Evolutionary conservation across 495 filamentous ascomycete genomes (phyloP), one percentile per base, ranked within the genome.

Genomic region (Penicillium lividum): DNA sequence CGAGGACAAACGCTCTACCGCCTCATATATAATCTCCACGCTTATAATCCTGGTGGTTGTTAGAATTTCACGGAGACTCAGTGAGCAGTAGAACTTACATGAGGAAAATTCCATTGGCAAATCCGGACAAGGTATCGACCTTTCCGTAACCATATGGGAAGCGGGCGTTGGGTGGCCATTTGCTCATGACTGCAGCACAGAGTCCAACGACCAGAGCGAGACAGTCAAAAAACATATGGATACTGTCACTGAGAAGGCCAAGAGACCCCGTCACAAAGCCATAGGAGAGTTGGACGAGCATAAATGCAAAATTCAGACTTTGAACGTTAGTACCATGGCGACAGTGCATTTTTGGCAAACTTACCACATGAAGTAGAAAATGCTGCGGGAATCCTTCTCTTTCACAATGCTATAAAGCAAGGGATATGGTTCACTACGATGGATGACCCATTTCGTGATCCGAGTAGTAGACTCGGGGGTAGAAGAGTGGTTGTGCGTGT

Each of bases 151-250:
- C 94, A 68, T 97, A 98, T 0, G 94, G 94, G 61, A 97, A 98
- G 18, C 87, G 73, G 60, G 86, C 77, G 67, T 86, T 96, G 1
- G 92, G 88, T 1, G 92, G 92, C 93, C 93, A 97, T 73, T 98
- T 98, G 68, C 91, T 95, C 81, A 95, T 93, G 11, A 99, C 91
- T 10, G 95, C 88, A n/a, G 94, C 94, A 63, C 91, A 91, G 8
- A 99, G 82, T 13, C 94, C 94, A 15, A 98, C 90, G 1, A 89
- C 87, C 22, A 99, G 81, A 18, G 94, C 94, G 13, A 97, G 82
- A 62, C 94, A 99, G 71, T 99, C 94, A 61, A 99, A 99, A 68
- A 99, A 95, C 94, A 99, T 99, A 73, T 99, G 94, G 59, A 99
- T 95, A 67, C 91, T 97, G 72, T 99, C 94, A 63, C 91, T 96